phyloP scores from a whole-genome alignment of 148 eudicot species.

The Rhododendron mucronatum region DNA sequence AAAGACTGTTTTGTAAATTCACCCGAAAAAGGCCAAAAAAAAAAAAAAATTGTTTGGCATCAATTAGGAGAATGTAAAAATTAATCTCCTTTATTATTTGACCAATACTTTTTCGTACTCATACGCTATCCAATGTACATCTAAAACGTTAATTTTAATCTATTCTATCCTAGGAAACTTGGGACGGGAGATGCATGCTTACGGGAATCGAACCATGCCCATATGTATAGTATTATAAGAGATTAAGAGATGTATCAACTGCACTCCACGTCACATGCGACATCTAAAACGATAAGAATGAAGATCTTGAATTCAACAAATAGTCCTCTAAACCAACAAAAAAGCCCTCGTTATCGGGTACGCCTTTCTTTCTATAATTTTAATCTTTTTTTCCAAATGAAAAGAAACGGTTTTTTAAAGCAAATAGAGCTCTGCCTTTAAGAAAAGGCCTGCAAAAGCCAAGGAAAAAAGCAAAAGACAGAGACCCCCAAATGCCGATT shows the following conservation, averaged over 20 bases:
- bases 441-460: neutral
- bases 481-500: neutral
- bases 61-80: too few relatives aligned
- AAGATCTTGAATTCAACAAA: neutral
- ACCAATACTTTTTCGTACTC: neutral
- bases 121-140: neutral
- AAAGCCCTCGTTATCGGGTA: neutral
- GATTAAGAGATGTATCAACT: too few relatives aligned
- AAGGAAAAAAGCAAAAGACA: neutral
- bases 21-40: too few relatives aligned
- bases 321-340: neutral
- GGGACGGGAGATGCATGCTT: too few relatives aligned
- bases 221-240: too few relatives aligned
- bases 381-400: neutral
- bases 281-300: neutral
- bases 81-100: neutral
- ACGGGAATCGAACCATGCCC: too few relatives aligned
- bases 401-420: neutral
- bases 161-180: too few relatives aligned
- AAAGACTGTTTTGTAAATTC: too few relatives aligned
- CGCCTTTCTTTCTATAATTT: neutral
- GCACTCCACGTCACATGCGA: too few relatives aligned
- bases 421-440: neutral
- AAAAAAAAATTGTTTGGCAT: too few relatives aligned
- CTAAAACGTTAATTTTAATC: neutral